Conservation (phyloP, 169 alveolate species). For the Cytauxzoon felis region DNA sequence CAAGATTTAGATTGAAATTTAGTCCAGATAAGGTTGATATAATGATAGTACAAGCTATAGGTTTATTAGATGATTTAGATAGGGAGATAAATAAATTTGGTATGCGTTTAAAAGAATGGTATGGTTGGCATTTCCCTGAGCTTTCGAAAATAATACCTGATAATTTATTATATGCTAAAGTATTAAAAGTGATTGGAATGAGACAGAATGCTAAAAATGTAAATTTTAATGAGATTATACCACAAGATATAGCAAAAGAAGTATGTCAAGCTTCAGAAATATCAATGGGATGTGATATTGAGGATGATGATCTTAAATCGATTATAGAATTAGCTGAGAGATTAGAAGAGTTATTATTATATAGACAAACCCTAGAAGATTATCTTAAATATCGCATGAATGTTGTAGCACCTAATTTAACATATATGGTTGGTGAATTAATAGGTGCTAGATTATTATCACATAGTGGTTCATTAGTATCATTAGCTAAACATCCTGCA, state of each 20-base stretch:
- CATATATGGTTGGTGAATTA: slow-evolving; percentile 97
- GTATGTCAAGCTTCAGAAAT: slow-evolving; percentile 97
- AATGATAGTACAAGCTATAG: slow-evolving; percentile 98
- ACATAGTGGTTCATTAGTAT: slow-evolving; percentile 97
- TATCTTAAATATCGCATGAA: slow-evolving; percentile 96
- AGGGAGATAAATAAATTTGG: slow-evolving; percentile 97
- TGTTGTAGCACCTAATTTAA: slow-evolving; percentile 98
- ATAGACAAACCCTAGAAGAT: slow-evolving; percentile 88
- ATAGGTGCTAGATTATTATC: slow-evolving; percentile 99
- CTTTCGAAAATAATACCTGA: slow-evolving; percentile 93
- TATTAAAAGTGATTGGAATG: slow-evolving; percentile 85
- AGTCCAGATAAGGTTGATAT: slow-evolving; percentile 98
- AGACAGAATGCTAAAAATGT: slow-evolving; percentile 78
- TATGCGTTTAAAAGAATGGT: slow-evolving; percentile 97
- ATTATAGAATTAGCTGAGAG: slow-evolving; percentile 92
- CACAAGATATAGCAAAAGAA: slow-evolving; percentile 92
- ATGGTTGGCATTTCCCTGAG: slow-evolving; percentile 99
- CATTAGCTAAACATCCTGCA: slow-evolving; percentile 98
- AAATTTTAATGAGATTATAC: slow-evolving; percentile 78
- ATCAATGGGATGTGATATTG: slow-evolving; percentile 99
- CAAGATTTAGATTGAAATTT: slow-evolving; percentile 95
- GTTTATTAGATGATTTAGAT: slow-evolving; percentile 94
- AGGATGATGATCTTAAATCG: slow-evolving; percentile 91
- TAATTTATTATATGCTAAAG: slow-evolving; percentile 88
- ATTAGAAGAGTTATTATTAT: slow-evolving; percentile 93